Evolutionary conservation across 2,329 filamentous ascomycete genomes (phyloP), one percentile per base, ranked within the genome.

Genomic region (Calonectria hawksworthii): DNA sequence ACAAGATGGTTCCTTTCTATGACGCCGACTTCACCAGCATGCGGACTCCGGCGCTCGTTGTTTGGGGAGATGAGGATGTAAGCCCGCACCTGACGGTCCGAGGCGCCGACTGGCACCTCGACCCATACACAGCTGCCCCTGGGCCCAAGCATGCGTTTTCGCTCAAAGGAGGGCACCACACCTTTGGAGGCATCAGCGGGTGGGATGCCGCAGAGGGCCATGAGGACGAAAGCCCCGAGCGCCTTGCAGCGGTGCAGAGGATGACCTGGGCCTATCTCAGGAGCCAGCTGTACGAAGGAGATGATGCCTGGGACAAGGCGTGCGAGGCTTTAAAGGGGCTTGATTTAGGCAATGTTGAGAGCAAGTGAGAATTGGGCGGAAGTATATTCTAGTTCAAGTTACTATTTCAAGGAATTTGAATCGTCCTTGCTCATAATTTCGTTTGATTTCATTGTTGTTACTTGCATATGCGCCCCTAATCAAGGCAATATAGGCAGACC

Each of bases 121-220:
- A 82, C 4, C 73, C 81, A 0, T 82, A 81, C 67, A 74, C 28
- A 0, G 63, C 74, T 3, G 56, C 79, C 0, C 79, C 80, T 0
- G 74, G 72, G 0, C 75, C 79, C 1, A 82, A 82, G n/a, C 70
- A 75, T 2, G 75, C 79, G 0, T 78, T 79, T 2, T 44, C 59
- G 6, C 65, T 82, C 0, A 78, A 75, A 28, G 79, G 75, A 1
- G 81, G 81, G 13, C 73, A 76, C 10, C 81, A 82, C 32, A 79
- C 79, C 0, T 81, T 82, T 32, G 81, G 81, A 2, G 81, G 81
- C 0, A 75, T 82, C 0, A 78, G 77, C 16, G 78, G 78, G 2
- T 82, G 81, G 81, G 78, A 82, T 26, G 80, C 81, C 0, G 56
- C 73, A 7, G 81, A 82, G 54, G 78, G 76, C 7, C 70, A 63